phyloP scores from a whole-genome alignment of 176 grass and related monocot species.

The Juncus inflexus region DNA sequence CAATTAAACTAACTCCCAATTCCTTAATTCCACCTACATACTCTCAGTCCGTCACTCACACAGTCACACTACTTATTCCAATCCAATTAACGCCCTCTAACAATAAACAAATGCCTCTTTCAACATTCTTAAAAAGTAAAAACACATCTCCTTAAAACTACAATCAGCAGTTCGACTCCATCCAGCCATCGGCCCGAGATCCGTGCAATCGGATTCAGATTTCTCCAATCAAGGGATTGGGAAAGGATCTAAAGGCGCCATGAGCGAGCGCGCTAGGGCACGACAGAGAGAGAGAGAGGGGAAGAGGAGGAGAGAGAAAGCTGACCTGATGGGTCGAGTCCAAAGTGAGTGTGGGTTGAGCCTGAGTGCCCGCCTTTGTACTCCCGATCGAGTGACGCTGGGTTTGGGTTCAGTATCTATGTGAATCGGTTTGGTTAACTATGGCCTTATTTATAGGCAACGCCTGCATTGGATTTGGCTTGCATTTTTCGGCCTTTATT shows the following conservation, averaged over 20 bases:
- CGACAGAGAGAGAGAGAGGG: background rate
- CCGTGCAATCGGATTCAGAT: background rate
- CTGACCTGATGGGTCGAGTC: constrained; percentile 33
- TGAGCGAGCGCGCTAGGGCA: constrained; percentile 15
- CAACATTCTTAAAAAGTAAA: constrained; percentile 6
- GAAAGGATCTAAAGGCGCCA: background rate
- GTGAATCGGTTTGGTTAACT: constrained; percentile 7
- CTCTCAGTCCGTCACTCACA: background rate
- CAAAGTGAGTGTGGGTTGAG: constrained; percentile 12
- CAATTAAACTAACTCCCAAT: background rate
- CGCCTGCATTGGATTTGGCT: constrained; percentile 3
- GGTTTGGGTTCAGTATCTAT: background rate
- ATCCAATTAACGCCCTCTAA: constrained; percentile 7
- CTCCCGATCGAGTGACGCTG: constrained; percentile 1
- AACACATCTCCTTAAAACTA: background rate
- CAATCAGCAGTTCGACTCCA: constrained; percentile 5
- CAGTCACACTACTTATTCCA: background rate
- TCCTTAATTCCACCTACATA: constrained; percentile 3
- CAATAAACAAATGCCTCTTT: background rate
- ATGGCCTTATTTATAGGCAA: constrained; percentile 32
- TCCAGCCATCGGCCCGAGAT: constrained; percentile 6
- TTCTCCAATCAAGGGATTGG: background rate
- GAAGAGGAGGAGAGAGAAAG: constrained; percentile 7
- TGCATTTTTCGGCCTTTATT: background rate
- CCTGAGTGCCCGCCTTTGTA: constrained; percentile 7